Percentiles rank a stretch among this genome's conserved stretches.
Conservation (phyloP, 257 asterid species). For the Primulina huaijiensis region DNA sequence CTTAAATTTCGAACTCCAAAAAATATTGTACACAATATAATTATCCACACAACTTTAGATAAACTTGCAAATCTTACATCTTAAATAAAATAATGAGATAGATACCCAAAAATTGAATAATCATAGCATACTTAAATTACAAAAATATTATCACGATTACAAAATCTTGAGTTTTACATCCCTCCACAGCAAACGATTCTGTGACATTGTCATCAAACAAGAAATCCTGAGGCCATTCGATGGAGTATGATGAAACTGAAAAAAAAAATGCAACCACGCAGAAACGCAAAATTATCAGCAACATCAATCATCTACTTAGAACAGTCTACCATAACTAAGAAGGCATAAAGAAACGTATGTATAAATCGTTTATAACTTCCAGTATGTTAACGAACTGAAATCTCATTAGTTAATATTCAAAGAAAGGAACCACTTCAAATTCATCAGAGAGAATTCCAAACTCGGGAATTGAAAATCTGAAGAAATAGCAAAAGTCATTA, state of each 20-base stretch:
- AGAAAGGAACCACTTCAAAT: neutral
- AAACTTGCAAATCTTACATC: too few species aligned
- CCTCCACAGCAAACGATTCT: neutral
- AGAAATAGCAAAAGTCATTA: conserved; percentile 6
- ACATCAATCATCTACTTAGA: neutral
- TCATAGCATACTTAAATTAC: too few species aligned
- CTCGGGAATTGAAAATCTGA: conserved; percentile 8
- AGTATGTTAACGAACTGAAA: neutral
- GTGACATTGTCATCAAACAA: neutral
- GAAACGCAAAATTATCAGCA: neutral
- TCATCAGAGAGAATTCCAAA: conserved; percentile 6
- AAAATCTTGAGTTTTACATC: too few species aligned
- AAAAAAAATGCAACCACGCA: neutral
- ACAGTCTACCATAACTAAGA: neutral
- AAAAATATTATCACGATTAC: too few species aligned
- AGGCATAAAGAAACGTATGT: neutral
- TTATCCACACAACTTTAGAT: too few species aligned
- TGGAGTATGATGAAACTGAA: neutral
- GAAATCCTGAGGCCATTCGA: neutral
- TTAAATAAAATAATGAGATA: too few species aligned
- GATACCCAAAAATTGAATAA: too few species aligned
- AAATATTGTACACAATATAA: too few species aligned
- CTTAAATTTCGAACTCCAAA: too few species aligned
- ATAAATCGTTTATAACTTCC: neutral
- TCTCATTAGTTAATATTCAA: neutral